A percentile compares a stretch with the other conserved stretches of the same genome.
Evolutionary conservation across 148 eudicot species (phyloP).

Genomic region (Selenicereus undatus): DNA sequence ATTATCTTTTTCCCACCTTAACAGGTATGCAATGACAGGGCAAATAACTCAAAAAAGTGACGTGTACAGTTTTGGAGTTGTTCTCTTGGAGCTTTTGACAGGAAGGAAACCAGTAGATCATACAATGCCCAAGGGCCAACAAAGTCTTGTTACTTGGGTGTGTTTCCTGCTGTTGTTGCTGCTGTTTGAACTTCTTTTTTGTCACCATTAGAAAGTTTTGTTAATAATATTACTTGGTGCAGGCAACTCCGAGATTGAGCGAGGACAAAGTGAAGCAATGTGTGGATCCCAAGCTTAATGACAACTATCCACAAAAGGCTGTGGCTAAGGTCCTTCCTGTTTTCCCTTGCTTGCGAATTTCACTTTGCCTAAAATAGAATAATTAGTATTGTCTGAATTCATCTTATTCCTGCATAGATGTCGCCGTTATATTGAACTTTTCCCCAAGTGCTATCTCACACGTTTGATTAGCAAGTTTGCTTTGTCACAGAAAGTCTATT

Average conservation of each 20-base stretch:
- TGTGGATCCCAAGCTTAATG: constrained; percentile 83
- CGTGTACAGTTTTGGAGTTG: constrained; percentile 93
- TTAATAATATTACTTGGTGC: constrained; percentile 8
- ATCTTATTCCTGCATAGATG: neutral
- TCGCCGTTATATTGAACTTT: too few species aligned
- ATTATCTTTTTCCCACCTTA: neutral
- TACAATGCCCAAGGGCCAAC: constrained; percentile 96
- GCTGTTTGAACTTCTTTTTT: neutral
- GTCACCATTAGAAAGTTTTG: neutral
- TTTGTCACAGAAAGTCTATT: too few species aligned
- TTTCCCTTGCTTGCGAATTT: neutral
- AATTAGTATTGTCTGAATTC: too few species aligned
- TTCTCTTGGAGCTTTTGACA: constrained; percentile 86
- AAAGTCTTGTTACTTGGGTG: constrained; percentile 94
- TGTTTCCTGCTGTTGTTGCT: neutral
- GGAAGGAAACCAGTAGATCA: constrained; percentile 96
- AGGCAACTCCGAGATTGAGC: constrained; percentile 94
- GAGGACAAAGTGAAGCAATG: constrained; percentile 97
- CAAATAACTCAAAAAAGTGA: constrained; percentile 93
- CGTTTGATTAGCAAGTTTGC: too few species aligned
- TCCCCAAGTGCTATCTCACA: too few species aligned
- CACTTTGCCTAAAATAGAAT: neutral
- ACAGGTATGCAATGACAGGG: constrained; percentile 97
- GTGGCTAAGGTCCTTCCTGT: constrained; percentile 63
- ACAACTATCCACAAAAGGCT: constrained; percentile 76